phyloP scores from a whole-genome alignment of 257 asterid genomes.

The Voacanga thouarsii region DNA sequence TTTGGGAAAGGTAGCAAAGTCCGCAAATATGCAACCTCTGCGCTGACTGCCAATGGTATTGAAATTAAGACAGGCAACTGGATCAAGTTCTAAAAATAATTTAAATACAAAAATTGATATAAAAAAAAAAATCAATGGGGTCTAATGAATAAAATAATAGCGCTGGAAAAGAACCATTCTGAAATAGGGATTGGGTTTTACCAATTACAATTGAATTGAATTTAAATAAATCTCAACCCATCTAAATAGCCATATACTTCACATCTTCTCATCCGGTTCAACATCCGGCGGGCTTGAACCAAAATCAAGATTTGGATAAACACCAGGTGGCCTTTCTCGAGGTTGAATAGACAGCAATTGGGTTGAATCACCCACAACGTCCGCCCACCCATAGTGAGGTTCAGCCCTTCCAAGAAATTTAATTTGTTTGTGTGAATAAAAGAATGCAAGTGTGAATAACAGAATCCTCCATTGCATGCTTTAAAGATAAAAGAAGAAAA shows the following conservation, averaged over 20 bases:
- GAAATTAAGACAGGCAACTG: neutral
- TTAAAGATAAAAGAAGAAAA: neutral
- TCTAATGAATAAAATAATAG: slow-evolving; percentile 49
- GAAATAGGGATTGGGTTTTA: neutral
- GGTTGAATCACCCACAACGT: slow-evolving; percentile 93
- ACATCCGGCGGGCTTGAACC: slow-evolving; percentile 34
- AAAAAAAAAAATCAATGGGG: slow-evolving; percentile 22
- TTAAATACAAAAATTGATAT: neutral
- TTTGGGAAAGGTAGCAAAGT: too few species aligned
- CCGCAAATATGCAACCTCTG: neutral
- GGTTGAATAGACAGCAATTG: slow-evolving; percentile 85
- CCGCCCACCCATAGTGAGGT: slow-evolving; percentile 99
- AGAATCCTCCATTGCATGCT: neutral
- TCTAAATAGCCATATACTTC: slow-evolving; percentile 5
- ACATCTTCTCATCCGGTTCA: neutral
- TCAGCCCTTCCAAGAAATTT: slow-evolving; percentile 64
- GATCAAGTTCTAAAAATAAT: neutral
- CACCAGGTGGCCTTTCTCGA: slow-evolving; percentile 87
- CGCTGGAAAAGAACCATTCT: neutral
- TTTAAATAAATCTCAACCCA: slow-evolving; percentile 12
- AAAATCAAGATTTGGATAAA: slow-evolving; percentile 75
- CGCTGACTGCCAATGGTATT: neutral
- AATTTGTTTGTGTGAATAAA: neutral
- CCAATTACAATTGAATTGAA: slow-evolving; percentile 23
- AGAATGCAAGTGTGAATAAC: neutral